Conservation (phyloP, 768 basidiomycete genomes). For the Pholiota molesta region DNA sequence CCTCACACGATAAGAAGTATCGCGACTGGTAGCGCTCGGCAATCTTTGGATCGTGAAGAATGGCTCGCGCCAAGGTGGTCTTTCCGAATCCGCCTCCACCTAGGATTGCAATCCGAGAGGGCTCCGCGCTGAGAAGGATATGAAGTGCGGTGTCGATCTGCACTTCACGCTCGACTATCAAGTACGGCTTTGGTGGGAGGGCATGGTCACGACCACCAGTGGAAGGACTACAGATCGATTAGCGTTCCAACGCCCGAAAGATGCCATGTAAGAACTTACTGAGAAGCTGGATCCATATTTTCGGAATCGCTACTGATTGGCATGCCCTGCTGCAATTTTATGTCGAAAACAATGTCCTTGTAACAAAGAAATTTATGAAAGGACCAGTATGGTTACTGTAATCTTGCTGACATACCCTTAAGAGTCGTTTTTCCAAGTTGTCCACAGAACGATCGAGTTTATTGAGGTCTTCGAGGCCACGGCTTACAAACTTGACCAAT, state of each 20-base stretch:
- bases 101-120: conserved; percentile 28
- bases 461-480: no score
- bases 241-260: no score
- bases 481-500: no score
- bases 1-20: conserved; percentile 35
- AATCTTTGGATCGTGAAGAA: conserved; percentile 26
- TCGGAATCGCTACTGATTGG: no score
- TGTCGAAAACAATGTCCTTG: no score
- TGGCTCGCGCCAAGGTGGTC: conserved; percentile 31
- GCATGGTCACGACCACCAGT: background rate
- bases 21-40: conserved; percentile 20
- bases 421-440: no score
- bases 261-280: background rate
- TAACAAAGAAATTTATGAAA: no score
- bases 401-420: no score
- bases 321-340: no score
- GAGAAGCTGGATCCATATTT: background rate
- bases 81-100: conserved; percentile 37
- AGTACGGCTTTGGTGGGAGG: background rate
- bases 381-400: no score
- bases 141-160: background rate
- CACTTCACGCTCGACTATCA: background rate
- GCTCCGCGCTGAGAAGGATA: background rate
- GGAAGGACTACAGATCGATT: no score
- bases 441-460: no score